phyloP scores from a whole-genome alignment of 2,329 filamentous ascomycete species.

The Cryphonectria nitschkei region DNA sequence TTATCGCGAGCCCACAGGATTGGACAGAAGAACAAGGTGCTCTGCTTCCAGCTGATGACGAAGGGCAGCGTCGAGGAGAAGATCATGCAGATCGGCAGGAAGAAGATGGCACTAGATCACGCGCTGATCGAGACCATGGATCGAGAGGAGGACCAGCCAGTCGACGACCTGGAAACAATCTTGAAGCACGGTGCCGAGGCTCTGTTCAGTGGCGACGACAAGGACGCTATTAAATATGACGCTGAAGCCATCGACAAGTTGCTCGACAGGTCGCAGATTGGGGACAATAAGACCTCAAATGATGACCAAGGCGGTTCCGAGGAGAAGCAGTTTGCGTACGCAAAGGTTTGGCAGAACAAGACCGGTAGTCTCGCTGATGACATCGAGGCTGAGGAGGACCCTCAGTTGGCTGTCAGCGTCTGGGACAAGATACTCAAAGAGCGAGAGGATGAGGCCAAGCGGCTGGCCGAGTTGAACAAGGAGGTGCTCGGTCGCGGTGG shows the following conservation, averaged over 20 bases:
- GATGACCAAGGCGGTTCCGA: slow-evolving; percentile 55
- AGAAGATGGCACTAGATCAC: slow-evolving; percentile 95
- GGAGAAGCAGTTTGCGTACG: slow-evolving; percentile 85
- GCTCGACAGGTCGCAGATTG: slow-evolving; percentile 82
- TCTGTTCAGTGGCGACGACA: slow-evolving; percentile 74
- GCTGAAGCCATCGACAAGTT: slow-evolving; percentile 81
- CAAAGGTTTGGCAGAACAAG: slow-evolving; percentile 90
- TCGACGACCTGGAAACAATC: slow-evolving; percentile 83
- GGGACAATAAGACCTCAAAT: slow-evolving; percentile 68
- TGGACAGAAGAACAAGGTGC: slow-evolving; percentile 91
- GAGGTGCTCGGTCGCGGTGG: slow-evolving; percentile 86
- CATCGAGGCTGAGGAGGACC: slow-evolving; percentile 57
- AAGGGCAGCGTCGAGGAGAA: slow-evolving; percentile 89
- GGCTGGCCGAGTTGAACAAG: slow-evolving; percentile 68
- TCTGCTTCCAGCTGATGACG: slow-evolving; percentile 94
- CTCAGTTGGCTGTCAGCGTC: slow-evolving; percentile 66
- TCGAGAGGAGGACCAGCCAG: slow-evolving; percentile 70
- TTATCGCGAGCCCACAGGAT: slow-evolving; percentile 94
- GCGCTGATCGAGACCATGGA: slow-evolving; percentile 93
- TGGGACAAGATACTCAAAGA: slow-evolving; percentile 92
- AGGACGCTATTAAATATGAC: slow-evolving; percentile 81
- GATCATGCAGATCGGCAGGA: slow-evolving; percentile 93
- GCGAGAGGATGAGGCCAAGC: slow-evolving; percentile 77
- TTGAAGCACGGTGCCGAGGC: slow-evolving; percentile 85
- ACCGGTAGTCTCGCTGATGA: slow-evolving; percentile 68